Base-by-base conservation (phyloP, 2,329 filamentous ascomycete species). In the Talaromyces sp. region DNA sequence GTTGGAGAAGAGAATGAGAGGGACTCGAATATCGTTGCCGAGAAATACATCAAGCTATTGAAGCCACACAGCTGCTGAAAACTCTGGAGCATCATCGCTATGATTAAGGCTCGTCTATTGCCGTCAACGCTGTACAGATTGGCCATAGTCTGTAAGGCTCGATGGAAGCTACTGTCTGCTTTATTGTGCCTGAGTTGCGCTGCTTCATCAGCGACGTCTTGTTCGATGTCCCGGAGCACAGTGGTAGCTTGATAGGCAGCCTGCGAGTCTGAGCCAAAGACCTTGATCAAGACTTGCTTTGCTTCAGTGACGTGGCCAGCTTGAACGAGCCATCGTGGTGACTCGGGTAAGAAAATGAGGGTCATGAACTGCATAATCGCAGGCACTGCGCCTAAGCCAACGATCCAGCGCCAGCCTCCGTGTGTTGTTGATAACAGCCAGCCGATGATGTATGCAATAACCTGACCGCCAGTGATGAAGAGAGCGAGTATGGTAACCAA, bases 21-120 rank as follows among this genome's bases (percentile, higher is more conserved):
- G 35, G 92, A 82, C 2, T 85, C 83, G 72, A 93, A 93, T 33
- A 93, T 91, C 7, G 90, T 92, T 3, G 89, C 90, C 0, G 90
- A 92, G 72, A 92, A 96, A 76, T 96, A 96, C 91, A 96, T 96
- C 33, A 96, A 81, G 11, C 90, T 92, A 77, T 96, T 96, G 75
- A 95, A 95, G 1, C 91, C 92, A 70, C 90, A 95, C 0, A 96
- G 82, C 74, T 98, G 93, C 76, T 97, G 93, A 6, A 96, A 79
- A 0, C 87, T 91, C 71, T 97, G 93, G 1, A 97, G 81, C 66
- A 95, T 84, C 76, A 92, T 96, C 0, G 93, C 92, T 72, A 97
- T 95, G 0, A 84, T 84, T 71, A 97, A 76, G 0, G 93, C 93
- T 64, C 92, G 85, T 58, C 77, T 71, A 60, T 87, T 70, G 78